Evolutionary conservation across 1,284 basidiomycete species (phyloP).

Genomic region (Dichomitus squalens): DNA sequence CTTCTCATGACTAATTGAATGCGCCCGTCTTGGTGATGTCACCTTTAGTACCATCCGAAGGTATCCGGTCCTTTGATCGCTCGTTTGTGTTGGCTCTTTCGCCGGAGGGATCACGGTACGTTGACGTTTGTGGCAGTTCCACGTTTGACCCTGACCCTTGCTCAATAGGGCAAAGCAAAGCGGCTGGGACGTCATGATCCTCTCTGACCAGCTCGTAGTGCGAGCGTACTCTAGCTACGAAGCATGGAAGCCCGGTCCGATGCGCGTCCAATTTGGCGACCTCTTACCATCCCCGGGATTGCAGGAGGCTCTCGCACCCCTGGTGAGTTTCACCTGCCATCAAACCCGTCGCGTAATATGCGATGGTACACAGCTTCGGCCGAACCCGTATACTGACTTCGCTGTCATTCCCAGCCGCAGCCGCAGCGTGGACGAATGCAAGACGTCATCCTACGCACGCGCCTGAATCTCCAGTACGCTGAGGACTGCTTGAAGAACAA

Average conservation of each 20-base stretch:
- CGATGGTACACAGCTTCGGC: conserved; percentile 9
- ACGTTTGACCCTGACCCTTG: conserved; percentile 8
- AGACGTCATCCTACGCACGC: conserved; percentile 69
- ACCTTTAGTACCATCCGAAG: conserved; percentile 38
- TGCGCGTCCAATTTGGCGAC: conserved; percentile 60
- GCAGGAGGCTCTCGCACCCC: conserved; percentile 50
- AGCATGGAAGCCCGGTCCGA: conserved; percentile 75
- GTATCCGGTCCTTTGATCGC: conserved; percentile 91
- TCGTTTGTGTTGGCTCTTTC: conserved; percentile 88
- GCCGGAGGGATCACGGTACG: conserved; percentile 78
- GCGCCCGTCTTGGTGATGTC: neutral
- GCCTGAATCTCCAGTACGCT: conserved; percentile 75
- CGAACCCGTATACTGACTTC: conserved; percentile 19
- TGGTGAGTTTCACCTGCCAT: conserved; percentile 49
- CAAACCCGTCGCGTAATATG: conserved; percentile 6
- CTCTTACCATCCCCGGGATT: conserved; percentile 38
- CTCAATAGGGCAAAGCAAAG: conserved; percentile 67
- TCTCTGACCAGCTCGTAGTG: conserved; percentile 88
- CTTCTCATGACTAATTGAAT: conserved; percentile 4
- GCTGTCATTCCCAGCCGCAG: conserved; percentile 53
- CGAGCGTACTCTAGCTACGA: conserved; percentile 83
- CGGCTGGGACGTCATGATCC: conserved; percentile 89
- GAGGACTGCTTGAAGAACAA: conserved; percentile 84
- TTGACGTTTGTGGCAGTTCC: conserved; percentile 7
- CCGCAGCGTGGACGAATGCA: conserved; percentile 67